Conservation (phyloP, 2,329 filamentous ascomycete species). For the Phaeosphaeriaceae sp. region DNA sequence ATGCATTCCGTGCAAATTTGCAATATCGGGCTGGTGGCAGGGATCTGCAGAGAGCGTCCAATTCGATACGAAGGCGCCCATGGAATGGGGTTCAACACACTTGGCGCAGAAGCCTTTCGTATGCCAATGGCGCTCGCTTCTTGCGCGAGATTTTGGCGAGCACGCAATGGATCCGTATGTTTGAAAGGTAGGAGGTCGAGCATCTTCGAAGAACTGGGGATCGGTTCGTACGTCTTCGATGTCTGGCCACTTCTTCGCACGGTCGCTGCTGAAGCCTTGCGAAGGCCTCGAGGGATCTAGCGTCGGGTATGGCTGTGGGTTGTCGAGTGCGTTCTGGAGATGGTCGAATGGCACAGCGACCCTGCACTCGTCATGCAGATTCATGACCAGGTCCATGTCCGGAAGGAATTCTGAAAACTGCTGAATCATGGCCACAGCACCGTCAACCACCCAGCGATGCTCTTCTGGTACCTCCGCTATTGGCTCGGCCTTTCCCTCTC, state of each 20-base stretch:
- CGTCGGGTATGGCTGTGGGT: constrained; percentile 30
- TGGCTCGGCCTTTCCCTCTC: constrained; percentile 56
- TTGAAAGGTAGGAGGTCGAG: constrained; percentile 49
- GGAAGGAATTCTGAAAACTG: constrained; percentile 60
- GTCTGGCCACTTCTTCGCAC: constrained; percentile 48
- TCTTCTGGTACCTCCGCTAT: constrained; percentile 58
- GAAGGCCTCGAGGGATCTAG: constrained; percentile 28
- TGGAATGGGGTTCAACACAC: constrained; percentile 70
- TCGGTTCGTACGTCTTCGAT: constrained; percentile 32
- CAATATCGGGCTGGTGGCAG: constrained; percentile 80
- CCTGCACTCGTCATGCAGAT: constrained; percentile 67
- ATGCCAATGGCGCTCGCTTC: constrained; percentile 68
- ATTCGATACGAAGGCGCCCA: constrained; percentile 69
- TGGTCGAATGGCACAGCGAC: constrained; percentile 59
- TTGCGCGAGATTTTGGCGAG: constrained; percentile 66
- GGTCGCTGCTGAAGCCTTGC: constrained; percentile 47
- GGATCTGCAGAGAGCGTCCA: constrained; percentile 71
- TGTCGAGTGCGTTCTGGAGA: constrained; percentile 33
- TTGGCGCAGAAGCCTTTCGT: constrained; percentile 68
- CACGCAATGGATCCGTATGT: constrained; percentile 62
- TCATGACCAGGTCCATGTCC: constrained; percentile 70
- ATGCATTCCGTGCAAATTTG: constrained; percentile 76
- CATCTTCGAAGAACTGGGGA: constrained; percentile 38
- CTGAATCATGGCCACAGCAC: constrained; percentile 60
- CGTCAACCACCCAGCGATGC: constrained; percentile 66